phyloP scores from a whole-genome alignment of 2,329 filamentous ascomycete species.

The Fusarium luffae region DNA sequence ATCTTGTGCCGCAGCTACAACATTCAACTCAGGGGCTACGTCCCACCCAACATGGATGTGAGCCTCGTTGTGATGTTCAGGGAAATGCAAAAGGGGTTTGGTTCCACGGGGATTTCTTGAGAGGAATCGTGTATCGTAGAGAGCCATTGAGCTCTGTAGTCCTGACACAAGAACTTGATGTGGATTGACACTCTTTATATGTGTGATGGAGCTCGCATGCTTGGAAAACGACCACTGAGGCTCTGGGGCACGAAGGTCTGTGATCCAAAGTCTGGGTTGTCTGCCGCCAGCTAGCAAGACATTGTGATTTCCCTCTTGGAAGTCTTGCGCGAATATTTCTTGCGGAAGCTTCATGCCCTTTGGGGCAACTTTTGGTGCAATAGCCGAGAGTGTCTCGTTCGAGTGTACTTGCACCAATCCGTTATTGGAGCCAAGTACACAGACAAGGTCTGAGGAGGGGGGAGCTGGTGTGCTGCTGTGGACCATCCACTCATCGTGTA shows the following conservation, averaged over 20 bases:
- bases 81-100: slow-evolving; percentile 60
- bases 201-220: slow-evolving; percentile 58
- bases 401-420: slow-evolving; percentile 57
- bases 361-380: slow-evolving; percentile 44
- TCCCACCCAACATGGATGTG: slow-evolving; percentile 64
- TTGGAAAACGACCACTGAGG: slow-evolving; percentile 49
- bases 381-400: slow-evolving; percentile 49
- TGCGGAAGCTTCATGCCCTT: slow-evolving; percentile 38
- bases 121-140: slow-evolving; percentile 67
- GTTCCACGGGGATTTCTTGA: slow-evolving; percentile 36
- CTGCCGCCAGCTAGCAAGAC: slow-evolving; percentile 65
- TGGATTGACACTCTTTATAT: slow-evolving; percentile 60
- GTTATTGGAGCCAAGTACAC: slow-evolving; percentile 60
- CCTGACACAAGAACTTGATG: slow-evolving; percentile 66
- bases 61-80: slow-evolving; percentile 61
- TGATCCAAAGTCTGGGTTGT: slow-evolving; percentile 57
- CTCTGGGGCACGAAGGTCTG: slow-evolving; percentile 57
- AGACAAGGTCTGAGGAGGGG: slow-evolving; percentile 53
- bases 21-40: slow-evolving; percentile 57
- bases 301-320: slow-evolving; percentile 55
- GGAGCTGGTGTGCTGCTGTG: slow-evolving; percentile 58
- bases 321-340: slow-evolving; percentile 63
- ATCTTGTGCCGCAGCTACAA: slow-evolving; percentile 66
- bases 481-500: slow-evolving; percentile 49
- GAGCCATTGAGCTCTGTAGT: slow-evolving; percentile 59